A percentile compares a stretch with the other conserved stretches of the same genome.
Evolutionary conservation across 2,329 filamentous ascomycete species (phyloP).

Genomic region (Phyllosticta citrichinensis): DNA sequence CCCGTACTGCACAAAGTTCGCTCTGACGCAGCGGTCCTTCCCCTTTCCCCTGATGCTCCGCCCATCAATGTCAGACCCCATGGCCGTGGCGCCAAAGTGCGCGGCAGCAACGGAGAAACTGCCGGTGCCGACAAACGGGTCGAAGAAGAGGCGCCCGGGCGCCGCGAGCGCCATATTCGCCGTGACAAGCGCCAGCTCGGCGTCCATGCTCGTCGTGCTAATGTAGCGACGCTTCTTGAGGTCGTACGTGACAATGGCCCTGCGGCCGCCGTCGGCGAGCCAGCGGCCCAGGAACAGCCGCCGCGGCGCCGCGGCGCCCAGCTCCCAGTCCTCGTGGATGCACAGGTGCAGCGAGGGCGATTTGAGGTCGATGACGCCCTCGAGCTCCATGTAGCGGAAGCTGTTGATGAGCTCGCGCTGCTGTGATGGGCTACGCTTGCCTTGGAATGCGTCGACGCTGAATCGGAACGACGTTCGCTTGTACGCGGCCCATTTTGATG

Average conservation of each 20-base stretch:
- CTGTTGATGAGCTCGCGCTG: slow-evolving; percentile 71
- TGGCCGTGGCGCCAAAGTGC: slow-evolving; percentile 74
- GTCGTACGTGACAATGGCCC: slow-evolving; percentile 64
- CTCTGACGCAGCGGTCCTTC: slow-evolving; percentile 42
- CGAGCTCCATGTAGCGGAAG: slow-evolving; percentile 68
- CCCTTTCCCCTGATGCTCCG: slow-evolving; percentile 68
- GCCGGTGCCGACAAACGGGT: slow-evolving; percentile 92
- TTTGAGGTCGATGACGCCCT: slow-evolving; percentile 68
- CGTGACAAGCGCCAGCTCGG: slow-evolving; percentile 80
- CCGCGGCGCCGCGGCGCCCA: slow-evolving; percentile 46
- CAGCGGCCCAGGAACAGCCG: slow-evolving; percentile 63
- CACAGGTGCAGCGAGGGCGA: slow-evolving; percentile 62
- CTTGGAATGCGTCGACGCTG: slow-evolving; percentile 70
- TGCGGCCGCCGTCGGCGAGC: slow-evolving; percentile 56
- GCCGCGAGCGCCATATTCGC: slow-evolving; percentile 80
- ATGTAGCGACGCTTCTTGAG: slow-evolving; percentile 92
- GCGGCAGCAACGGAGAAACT: slow-evolving; percentile 85
- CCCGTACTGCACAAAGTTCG: slow-evolving; percentile 80
- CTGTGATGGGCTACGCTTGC: slow-evolving; percentile 52
- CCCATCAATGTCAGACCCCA: slow-evolving; percentile 90
- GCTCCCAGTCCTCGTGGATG: slow-evolving; percentile 72
- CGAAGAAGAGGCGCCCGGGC: slow-evolving; percentile 80
- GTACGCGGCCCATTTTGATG: slow-evolving; percentile 59
- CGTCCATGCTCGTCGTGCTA: slow-evolving; percentile 94
- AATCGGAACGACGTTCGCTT: slow-evolving; percentile 66